phyloP scores from a whole-genome alignment of 768 basidiomycete species.

The Amanita muscaria region DNA sequence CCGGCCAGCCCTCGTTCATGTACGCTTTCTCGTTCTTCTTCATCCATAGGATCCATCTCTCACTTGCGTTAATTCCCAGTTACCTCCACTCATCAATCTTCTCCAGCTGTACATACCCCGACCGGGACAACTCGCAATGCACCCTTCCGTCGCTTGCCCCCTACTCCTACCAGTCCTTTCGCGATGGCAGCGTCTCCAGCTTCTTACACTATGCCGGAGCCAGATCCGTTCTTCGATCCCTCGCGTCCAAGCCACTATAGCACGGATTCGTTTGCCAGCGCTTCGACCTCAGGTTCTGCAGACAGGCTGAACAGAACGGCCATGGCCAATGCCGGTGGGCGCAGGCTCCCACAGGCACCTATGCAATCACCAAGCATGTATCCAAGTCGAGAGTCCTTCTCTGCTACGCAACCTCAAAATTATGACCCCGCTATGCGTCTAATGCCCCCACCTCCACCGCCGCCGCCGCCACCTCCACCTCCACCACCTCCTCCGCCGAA shows the following conservation, averaged over 20 bases:
- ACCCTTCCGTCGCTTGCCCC: constrained; percentile 28
- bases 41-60: not conserved
- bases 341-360: constrained; percentile 16
- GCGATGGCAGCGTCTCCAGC: constrained; percentile 16
- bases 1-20: constrained; percentile 12
- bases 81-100: constrained; percentile 1
- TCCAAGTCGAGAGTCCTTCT: constrained; percentile 5
- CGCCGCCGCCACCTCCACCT: no score
- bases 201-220: constrained; percentile 32
- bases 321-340: constrained; percentile 10
- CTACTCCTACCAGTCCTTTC: constrained; percentile 31
- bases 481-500: no score
- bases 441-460: no score
- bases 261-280: constrained; percentile 15
- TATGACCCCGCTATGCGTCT: not conserved
- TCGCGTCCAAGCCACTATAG: constrained; percentile 18
- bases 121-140: not conserved
- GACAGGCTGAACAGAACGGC: constrained; percentile 14
- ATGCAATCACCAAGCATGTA: constrained; percentile 17
- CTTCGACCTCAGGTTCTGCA: constrained; percentile 16
- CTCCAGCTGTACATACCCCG: constrained; percentile 16
- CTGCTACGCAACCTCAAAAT: constrained; percentile 1
- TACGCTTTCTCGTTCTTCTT: constrained; percentile 10
- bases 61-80: not conserved
- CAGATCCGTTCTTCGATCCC: constrained; percentile 29